phyloP scores from a whole-genome alignment of 129 eudicot genomes.

The Centrapalus pauciflorus region DNA sequence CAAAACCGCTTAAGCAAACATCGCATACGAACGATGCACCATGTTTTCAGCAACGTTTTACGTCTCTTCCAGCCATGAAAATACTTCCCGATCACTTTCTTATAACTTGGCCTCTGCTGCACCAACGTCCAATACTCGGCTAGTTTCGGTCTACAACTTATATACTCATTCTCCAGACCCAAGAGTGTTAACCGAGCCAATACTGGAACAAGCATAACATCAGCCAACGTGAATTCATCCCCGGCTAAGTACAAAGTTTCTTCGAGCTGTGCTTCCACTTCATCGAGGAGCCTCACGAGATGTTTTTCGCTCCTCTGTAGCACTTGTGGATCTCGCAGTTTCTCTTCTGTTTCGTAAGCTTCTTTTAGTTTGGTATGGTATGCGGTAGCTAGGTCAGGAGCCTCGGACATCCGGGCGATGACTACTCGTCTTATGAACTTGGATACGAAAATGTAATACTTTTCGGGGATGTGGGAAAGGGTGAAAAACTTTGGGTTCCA shows the following conservation, averaged over 20 bases:
- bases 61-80: slow-evolving; percentile 76
- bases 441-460: slow-evolving; percentile 48
- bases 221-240: slow-evolving; percentile 69
- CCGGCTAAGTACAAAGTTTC: slow-evolving; percentile 58
- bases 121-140: slow-evolving; percentile 64
- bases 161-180: slow-evolving; percentile 55
- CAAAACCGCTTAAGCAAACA: slow-evolving; percentile 56
- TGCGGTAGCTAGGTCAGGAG: slow-evolving; percentile 77
- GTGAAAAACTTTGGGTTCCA: slow-evolving; percentile 93
- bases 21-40: slow-evolving; percentile 60
- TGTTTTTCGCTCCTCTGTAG: slow-evolving; percentile 48
- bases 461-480: slow-evolving; percentile 69
- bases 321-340: slow-evolving; percentile 49
- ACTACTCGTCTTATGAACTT: slow-evolving; percentile 73
- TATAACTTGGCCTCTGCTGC: slow-evolving; percentile 62
- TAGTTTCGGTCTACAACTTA: slow-evolving; percentile 45
- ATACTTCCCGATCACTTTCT: slow-evolving; percentile 69
- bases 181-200: slow-evolving; percentile 57
- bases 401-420: slow-evolving; percentile 87
- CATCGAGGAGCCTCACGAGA: slow-evolving; percentile 68
- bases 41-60: slow-evolving; percentile 59
- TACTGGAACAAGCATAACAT: slow-evolving; percentile 67
- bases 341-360: slow-evolving; percentile 77
- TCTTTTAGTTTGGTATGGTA: slow-evolving; percentile 73
- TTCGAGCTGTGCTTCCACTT: slow-evolving; percentile 56